phyloP scores from a whole-genome alignment of 1,284 basidiomycete species.

The Rhodotorula mucilaginosa region DNA sequence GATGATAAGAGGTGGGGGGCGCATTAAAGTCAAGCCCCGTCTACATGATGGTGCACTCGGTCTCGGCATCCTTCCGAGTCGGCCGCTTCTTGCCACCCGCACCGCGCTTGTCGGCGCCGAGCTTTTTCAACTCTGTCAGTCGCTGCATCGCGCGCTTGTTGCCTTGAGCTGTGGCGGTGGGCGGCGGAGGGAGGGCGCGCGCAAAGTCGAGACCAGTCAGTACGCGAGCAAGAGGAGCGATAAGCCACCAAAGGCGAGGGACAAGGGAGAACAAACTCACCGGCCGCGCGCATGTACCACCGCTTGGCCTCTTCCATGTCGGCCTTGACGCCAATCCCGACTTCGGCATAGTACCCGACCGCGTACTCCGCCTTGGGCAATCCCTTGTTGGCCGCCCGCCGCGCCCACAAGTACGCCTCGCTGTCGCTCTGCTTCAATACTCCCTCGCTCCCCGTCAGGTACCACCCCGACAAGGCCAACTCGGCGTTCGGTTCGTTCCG shows the following conservation, averaged over 20 bases:
- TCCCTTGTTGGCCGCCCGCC: slow-evolving; percentile 52
- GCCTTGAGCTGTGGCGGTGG: slow-evolving; percentile 67
- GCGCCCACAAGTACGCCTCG: slow-evolving; percentile 74
- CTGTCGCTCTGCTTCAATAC: slow-evolving; percentile 96
- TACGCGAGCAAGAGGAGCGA: too few species aligned
- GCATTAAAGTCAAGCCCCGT: background rate
- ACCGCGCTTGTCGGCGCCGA: slow-evolving; percentile 43
- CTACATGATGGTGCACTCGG: slow-evolving; percentile 73
- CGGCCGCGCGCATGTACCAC: slow-evolving; percentile 98
- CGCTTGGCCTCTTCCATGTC: slow-evolving; percentile 93
- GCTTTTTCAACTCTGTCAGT: slow-evolving; percentile 68
- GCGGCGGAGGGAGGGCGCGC: background rate
- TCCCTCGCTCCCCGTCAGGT: slow-evolving; percentile 66
- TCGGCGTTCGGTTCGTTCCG: slow-evolving; percentile 77
- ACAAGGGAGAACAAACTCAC: slow-evolving; percentile 55
- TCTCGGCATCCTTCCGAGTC: slow-evolving; percentile 84
- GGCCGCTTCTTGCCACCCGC: slow-evolving; percentile 63
- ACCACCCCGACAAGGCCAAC: slow-evolving; percentile 95
- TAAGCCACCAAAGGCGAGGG: background rate
- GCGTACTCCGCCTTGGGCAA: slow-evolving; percentile 65
- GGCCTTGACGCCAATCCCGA: slow-evolving; percentile 94
- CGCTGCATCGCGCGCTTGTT: slow-evolving; percentile 94
- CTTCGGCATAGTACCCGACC: slow-evolving; percentile 91
- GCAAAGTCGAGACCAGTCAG: background rate
- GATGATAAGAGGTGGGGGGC: too few species aligned